Base-by-base conservation (phyloP, 192 early-diverging fungal genomes). In the Coemansia sp. region DNA sequence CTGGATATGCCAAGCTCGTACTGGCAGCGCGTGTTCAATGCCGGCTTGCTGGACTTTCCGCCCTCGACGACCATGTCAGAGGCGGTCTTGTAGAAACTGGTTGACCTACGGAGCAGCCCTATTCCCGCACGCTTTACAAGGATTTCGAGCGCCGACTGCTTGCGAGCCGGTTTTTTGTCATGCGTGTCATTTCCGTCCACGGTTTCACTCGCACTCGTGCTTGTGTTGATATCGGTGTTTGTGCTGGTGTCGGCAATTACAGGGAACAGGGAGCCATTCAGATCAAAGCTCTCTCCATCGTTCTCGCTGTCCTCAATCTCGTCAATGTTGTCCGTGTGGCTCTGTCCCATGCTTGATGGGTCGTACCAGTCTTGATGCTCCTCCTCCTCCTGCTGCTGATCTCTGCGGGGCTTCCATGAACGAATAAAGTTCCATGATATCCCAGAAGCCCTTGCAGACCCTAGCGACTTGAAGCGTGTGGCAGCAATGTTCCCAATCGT, bases 51-150 rank as follows among this genome's bases (percentile, higher is more conserved):
- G 5, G 14, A 38, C 13, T 22, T 40, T 9, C 44, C 43, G 66
- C 37, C 46, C 39, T 14, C 10, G 32, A 37, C 14, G 6, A 57
- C n/a, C 0, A 22, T 54, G 14, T 74, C 70, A 10, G 75, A 69
- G 45, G 74, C 50, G 8, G 64, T 55, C 43, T 74, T 77, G 75
- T 61, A 83, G 42, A 83, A 71, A 63, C 80, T 83, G 67, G 76
- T 63, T 5, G 80, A 83, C 53, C 71, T 75, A 19, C 80, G 75
- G 7, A 83, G 61, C 40, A 83, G 65, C 13, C 75, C 69, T 22
- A 66, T 68, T 12, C 80, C 71, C 0, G 80, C 80, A 41, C 76
- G 75, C 68, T 71, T 83, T 17, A 77, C 75, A 65, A 83, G 56
- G 38, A 71, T 51, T n/a, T 77, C 70, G 45, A 82, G 63, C 14